A percentile compares a stretch with the other conserved stretches of the same genome.
Conservation (phyloP, 2,329 filamentous ascomycete genomes). For the Penicillium psychrosexuale region DNA sequence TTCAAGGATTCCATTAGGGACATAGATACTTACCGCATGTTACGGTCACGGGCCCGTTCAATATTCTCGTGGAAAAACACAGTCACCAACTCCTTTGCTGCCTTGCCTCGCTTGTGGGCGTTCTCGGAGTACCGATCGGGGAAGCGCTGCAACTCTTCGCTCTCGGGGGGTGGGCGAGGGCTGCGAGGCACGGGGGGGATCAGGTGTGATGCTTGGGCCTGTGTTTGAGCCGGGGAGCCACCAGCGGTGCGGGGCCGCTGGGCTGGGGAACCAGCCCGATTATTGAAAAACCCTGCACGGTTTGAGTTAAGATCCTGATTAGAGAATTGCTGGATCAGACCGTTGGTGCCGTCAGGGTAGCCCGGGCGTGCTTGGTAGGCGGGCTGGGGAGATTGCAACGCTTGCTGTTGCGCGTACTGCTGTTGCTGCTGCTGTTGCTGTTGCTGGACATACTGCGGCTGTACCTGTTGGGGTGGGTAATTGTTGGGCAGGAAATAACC, state of each 20-base stretch:
- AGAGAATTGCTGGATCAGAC: slow-evolving; percentile 91
- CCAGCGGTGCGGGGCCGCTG: slow-evolving; percentile 81
- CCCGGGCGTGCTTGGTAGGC: slow-evolving; percentile 52
- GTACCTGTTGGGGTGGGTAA: slow-evolving; percentile 52
- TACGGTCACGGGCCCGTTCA: slow-evolving; percentile 89
- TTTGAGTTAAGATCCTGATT: slow-evolving; percentile 86
- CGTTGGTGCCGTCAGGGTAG: slow-evolving; percentile 76
- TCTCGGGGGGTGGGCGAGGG: slow-evolving; percentile 55
- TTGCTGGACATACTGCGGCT: slow-evolving; percentile 45
- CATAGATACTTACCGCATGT: slow-evolving; percentile 68
- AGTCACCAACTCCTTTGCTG: slow-evolving; percentile 63
- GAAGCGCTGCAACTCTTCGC: slow-evolving; percentile 71
- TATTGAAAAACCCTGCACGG: slow-evolving; percentile 64
- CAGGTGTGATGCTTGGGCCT: slow-evolving; percentile 64
- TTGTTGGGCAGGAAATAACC: slow-evolving; percentile 63
- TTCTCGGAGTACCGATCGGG: slow-evolving; percentile 86
- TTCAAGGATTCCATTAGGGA: neutral
- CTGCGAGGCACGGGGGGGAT: slow-evolving; percentile 64
- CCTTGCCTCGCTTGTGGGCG: slow-evolving; percentile 69
- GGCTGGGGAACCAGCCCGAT: slow-evolving; percentile 64
- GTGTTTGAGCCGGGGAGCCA: slow-evolving; percentile 52
- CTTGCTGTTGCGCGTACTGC: slow-evolving; percentile 51
- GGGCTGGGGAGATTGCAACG: slow-evolving; percentile 55
- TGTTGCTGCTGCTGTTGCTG: slow-evolving; percentile 50
- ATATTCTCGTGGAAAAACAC: slow-evolving; percentile 98